Base-by-base conservation (phyloP, 2,329 filamentous ascomycete genomes). In the Ceratocystis ficicola region DNA sequence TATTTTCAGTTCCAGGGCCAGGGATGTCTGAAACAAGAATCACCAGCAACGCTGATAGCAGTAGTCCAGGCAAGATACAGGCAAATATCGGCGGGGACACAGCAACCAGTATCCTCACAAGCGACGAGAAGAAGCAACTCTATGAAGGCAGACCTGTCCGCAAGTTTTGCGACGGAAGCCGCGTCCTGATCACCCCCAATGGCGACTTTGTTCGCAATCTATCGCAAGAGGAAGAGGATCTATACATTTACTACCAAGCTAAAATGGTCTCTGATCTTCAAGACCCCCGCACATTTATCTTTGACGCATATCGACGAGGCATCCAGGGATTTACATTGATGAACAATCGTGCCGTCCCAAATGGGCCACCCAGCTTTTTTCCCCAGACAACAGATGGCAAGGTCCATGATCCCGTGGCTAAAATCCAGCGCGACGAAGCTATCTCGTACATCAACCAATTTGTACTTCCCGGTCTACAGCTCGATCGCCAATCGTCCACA, bases 121-220 rank as follows among this genome's bases (percentile, higher is more conserved):
- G 79, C 55, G 78, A 83, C 59, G 84, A 87, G 68, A 79, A 84
- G 36, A 76, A 78, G 15, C 73, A 77, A 2, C 77, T 87, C 5
- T 76, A 80, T n/a, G 76, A 79, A 1, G 84, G 84, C 61, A 78
- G 80, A 68, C 77, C 83, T 10, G 82, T 87, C 7, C 81, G 80
- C 68, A 87, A 86, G 73, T 75, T 85, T 48, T 75, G 76, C 62
- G 75, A 75, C 62, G 85, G 84, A 65, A 80, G 82, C 73, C 81
- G 86, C 30, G 84, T 88, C 69, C 80, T 92, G 70, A 83, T 92
- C 64, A 91, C 88, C 0, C 87, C 88, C 0, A 85, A 87, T 68
- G 88, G 89, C 10, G 86, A 89, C 69, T 89, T 87, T 72, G 79
- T 93, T n/a, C 85, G 86, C 69, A 86, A 88, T 67, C 75, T 94